phyloP scores from a whole-genome alignment of 495 filamentous ascomycete species.

The Hypoxylon perforatum region DNA sequence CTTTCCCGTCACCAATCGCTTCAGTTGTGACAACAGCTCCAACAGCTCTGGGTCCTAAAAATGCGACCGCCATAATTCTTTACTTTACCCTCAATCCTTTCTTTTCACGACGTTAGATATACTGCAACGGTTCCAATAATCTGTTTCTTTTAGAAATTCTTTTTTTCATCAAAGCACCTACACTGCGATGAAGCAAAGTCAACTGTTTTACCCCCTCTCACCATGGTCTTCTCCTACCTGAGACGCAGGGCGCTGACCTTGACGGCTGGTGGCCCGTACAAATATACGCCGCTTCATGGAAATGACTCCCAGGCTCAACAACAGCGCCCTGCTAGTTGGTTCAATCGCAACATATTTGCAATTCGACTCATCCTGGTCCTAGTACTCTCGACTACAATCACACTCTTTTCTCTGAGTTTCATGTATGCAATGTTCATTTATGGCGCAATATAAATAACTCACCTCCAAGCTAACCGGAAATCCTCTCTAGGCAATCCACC shows the following conservation, averaged over 20 bases:
- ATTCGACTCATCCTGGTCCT: constrained; percentile 20
- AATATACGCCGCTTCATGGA: constrained; percentile 43
- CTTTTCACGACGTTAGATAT: not conserved
- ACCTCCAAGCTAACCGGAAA: constrained; percentile 19
- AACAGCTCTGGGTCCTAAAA: not conserved
- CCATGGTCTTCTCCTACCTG: constrained; percentile 41
- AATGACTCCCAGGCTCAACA: constrained; percentile 3
- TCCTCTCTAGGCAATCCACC: constrained; percentile 30
- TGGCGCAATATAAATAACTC: constrained; percentile 33
- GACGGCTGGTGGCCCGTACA: constrained; percentile 24
- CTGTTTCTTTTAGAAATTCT: too few species aligned
- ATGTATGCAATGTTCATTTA: constrained; percentile 25
- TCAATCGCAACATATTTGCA: constrained; percentile 2
- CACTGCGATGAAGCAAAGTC: constrained; percentile 39
- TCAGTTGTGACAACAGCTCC: not conserved
- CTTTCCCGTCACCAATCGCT: constrained; percentile 1
- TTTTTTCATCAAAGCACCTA: constrained; percentile 1
- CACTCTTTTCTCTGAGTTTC: constrained; percentile 20
- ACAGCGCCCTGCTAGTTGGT: constrained; percentile 13
- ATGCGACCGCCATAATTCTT: not conserved
- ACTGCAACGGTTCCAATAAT: not conserved
- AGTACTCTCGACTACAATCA: constrained; percentile 19
- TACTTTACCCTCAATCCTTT: not conserved
- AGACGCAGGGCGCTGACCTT: constrained; percentile 33
- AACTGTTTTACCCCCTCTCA: constrained; percentile 18